Percentiles rank a stretch among this genome's conserved stretches.
Conservation (phyloP, 306 rosid species). For the Carpinus fangiana region DNA sequence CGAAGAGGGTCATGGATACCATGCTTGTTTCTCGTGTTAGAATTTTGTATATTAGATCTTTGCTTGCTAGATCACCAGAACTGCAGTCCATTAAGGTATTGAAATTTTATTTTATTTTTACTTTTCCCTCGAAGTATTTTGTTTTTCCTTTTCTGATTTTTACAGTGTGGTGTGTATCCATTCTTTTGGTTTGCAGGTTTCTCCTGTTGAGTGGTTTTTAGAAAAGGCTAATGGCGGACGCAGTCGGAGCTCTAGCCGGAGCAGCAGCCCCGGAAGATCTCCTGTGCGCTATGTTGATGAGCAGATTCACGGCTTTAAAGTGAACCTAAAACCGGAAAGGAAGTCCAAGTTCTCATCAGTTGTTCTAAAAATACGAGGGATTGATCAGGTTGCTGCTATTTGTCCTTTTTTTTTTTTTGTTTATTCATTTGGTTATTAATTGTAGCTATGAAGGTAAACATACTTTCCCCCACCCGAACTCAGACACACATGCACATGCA, state of each 20-base stretch:
- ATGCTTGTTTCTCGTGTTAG: slow-evolving; percentile 99
- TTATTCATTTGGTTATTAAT: neutral
- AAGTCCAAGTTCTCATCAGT: slow-evolving; percentile 95
- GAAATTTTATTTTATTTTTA: slow-evolving; percentile 14
- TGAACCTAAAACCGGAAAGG: slow-evolving; percentile 83
- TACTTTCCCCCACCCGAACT: neutral
- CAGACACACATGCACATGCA: neutral
- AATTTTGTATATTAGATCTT: slow-evolving; percentile 87
- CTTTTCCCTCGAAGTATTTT: slow-evolving; percentile 10
- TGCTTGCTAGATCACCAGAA: slow-evolving; percentile 95
- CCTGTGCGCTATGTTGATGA: slow-evolving; percentile 75
- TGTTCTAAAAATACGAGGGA: slow-evolving; percentile 92
- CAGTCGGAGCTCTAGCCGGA: slow-evolving; percentile 89
- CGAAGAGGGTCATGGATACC: slow-evolving; percentile 95
- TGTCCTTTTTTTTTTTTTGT: slow-evolving; percentile 6
- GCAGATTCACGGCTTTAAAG: slow-evolving; percentile 87
- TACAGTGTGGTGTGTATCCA: slow-evolving; percentile 28
- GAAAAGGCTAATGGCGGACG: slow-evolving; percentile 78
- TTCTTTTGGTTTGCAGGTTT: slow-evolving; percentile 54
- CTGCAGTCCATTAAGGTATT: slow-evolving; percentile 94
- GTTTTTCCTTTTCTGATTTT: slow-evolving; percentile 9
- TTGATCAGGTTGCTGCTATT: slow-evolving; percentile 76
- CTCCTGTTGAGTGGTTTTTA: slow-evolving; percentile 85
- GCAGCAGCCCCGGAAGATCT: slow-evolving; percentile 91
- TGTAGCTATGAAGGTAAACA: neutral